These are phyloP conservation scores for Berberis vulgaris DNA, from an alignment of 164 flowering plant species.

Conservation along the genomic window DNA sequence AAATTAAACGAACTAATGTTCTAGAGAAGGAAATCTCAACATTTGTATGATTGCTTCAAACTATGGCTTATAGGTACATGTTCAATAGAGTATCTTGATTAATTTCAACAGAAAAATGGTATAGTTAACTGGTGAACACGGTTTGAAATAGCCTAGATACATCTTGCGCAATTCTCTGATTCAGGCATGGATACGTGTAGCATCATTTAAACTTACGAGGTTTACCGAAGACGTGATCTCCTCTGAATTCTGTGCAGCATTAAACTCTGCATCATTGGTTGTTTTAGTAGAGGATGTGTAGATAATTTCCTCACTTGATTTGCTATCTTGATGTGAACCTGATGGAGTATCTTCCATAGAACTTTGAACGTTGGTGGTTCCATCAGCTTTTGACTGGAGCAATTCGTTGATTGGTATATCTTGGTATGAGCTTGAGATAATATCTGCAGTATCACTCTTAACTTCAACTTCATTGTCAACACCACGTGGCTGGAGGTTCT, in stretches of 20 bases:
- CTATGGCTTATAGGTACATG: too few species aligned
- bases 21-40: too few species aligned
- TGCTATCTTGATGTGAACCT: slow-evolving; percentile 15
- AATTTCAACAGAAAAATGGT: too few species aligned
- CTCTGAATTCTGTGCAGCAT: slow-evolving; percentile 10
- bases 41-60: too few species aligned
- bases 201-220: not conserved
- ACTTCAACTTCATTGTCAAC: slow-evolving; percentile 24
- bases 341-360: not conserved
- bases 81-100: too few species aligned
- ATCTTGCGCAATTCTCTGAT: too few species aligned
- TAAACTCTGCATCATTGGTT: slow-evolving; percentile 10
- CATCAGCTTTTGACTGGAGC: not conserved
- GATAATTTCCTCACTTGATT: slow-evolving; percentile 13
- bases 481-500: slow-evolving; percentile 16
- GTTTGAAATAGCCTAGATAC: too few species aligned
- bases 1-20: too few species aligned
- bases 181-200: too few species aligned
- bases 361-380: not conserved
- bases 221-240: slow-evolving; percentile 27
- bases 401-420: slow-evolving; percentile 5
- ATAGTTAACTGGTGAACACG: too few species aligned
- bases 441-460: slow-evolving; percentile 15
- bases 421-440: slow-evolving; percentile 9
- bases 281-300: slow-evolving; percentile 16